These are phyloP conservation scores for Trebouxia sp. DNA, from an alignment of 139 green algal species.

Conservation along the genomic window DNA sequence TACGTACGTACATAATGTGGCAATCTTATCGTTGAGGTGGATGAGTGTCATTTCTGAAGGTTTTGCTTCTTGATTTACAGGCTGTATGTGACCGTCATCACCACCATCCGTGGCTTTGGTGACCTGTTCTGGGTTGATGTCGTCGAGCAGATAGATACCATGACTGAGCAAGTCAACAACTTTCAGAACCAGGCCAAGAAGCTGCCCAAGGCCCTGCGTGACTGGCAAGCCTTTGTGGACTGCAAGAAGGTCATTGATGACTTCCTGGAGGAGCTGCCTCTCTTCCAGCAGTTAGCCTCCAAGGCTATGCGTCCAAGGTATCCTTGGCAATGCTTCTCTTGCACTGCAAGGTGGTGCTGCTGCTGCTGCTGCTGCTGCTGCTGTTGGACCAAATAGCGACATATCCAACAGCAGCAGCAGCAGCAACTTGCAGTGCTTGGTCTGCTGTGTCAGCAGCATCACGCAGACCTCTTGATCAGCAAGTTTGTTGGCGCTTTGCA, in stretches of 20 bases:
- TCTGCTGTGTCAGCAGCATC: not conserved
- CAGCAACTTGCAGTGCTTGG: not conserved
- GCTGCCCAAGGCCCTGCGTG: slow-evolving; percentile 86
- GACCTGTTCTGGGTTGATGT: slow-evolving; percentile 91
- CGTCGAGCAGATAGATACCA: slow-evolving; percentile 85
- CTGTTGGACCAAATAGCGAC: too few relatives aligned
- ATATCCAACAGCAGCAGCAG: too few relatives aligned
- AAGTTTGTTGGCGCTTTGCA: too few relatives aligned
- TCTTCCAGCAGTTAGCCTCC: slow-evolving; percentile 71
- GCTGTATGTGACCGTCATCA: slow-evolving; percentile 90
- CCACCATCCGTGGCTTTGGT: slow-evolving; percentile 85
- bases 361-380: too few relatives aligned
- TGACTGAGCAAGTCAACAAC: slow-evolving; percentile 66
- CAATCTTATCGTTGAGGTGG: too few relatives aligned
- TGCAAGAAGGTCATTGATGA: slow-evolving; percentile 89
- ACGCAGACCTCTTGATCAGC: not conserved
- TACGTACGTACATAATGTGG: too few relatives aligned
- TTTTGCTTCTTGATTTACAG: slow-evolving; percentile 39
- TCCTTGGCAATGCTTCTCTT: too few relatives aligned
- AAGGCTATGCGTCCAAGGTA: slow-evolving; percentile 42
- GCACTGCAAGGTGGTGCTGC: too few relatives aligned
- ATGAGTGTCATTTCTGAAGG: too few relatives aligned
- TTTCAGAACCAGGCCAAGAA: slow-evolving; percentile 77
- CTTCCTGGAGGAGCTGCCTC: slow-evolving; percentile 87
- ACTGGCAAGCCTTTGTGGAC: slow-evolving; percentile 89